Conservation (phyloP, 768 basidiomycete species). For the Lentinus tigrinus region DNA sequence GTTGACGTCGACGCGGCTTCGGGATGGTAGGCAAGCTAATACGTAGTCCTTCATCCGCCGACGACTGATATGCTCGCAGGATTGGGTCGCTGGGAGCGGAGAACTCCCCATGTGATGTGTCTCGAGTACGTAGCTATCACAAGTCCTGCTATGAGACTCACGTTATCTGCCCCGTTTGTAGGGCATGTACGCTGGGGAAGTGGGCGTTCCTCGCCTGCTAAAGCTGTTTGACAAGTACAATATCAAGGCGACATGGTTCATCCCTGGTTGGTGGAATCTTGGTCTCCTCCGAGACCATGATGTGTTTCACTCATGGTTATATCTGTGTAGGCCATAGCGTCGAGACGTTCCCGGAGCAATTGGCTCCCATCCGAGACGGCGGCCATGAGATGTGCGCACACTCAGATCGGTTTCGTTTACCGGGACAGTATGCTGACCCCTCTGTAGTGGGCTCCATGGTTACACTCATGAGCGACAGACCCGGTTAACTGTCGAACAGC, state of each 20-base stretch:
- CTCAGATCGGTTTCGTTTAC: not conserved
- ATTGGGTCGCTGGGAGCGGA: constrained; percentile 75
- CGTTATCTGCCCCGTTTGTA: too few species aligned
- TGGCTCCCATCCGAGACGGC: constrained; percentile 69
- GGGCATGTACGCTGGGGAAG: constrained; percentile 77
- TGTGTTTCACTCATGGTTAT: not conserved
- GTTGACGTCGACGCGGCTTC: constrained; percentile 79
- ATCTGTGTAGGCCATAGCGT: constrained; percentile 63
- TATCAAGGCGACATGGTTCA: constrained; percentile 72
- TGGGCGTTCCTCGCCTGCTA: constrained; percentile 64
- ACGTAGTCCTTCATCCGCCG: too few species aligned
- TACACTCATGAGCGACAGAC: constrained; percentile 76
- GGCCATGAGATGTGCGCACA: constrained; percentile 64
- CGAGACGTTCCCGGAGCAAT: constrained; percentile 72
- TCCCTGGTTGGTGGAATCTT: constrained; percentile 46
- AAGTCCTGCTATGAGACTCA: too few species aligned
- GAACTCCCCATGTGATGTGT: constrained; percentile 69
- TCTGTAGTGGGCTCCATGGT: constrained; percentile 58
- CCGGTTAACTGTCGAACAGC: constrained; percentile 61
- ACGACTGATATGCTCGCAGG: constrained; percentile 33
- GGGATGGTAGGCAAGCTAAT: constrained; percentile 52
- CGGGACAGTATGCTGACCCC: not conserved
- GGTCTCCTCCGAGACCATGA: too few species aligned
- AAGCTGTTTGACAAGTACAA: constrained; percentile 71
- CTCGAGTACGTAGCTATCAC: constrained; percentile 38